Evolutionary conservation across 495 filamentous ascomycete genomes (phyloP).

Genomic region (Oidiodendron maius): DNA sequence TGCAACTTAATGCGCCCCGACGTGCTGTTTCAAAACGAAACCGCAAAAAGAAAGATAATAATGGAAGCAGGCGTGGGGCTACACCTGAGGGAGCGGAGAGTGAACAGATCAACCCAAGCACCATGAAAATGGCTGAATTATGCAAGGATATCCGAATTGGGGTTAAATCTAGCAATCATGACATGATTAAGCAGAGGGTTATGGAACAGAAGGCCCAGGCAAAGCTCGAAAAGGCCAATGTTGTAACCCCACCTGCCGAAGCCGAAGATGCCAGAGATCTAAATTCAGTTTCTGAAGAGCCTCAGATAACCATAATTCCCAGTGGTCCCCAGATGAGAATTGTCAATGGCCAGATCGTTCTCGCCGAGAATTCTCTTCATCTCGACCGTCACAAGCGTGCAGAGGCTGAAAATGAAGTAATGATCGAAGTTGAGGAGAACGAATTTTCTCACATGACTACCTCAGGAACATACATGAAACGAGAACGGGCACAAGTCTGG

Average conservation of each 20-base stretch:
- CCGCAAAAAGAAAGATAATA: constrained; percentile 16
- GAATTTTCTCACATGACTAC: constrained; percentile 76
- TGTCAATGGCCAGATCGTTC: constrained; percentile 77
- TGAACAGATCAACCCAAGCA: constrained; percentile 59
- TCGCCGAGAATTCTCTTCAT: constrained; percentile 70
- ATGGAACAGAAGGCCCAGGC: constrained; percentile 33
- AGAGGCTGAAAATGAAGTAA: constrained; percentile 41
- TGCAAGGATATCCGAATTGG: constrained; percentile 72
- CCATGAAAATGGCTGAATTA: constrained; percentile 77
- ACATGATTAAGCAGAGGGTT: constrained; percentile 44
- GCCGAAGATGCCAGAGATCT: constrained; percentile 6
- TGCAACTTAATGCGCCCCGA: constrained; percentile 10
- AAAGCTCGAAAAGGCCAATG: constrained; percentile 27
- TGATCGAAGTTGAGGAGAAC: constrained; percentile 73
- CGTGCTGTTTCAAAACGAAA: background rate
- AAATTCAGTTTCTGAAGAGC: too few species aligned
- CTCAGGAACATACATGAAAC: constrained; percentile 64
- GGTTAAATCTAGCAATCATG: constrained; percentile 67
- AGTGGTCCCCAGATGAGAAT: constrained; percentile 54
- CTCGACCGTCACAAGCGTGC: constrained; percentile 74
- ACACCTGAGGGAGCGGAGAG: constrained; percentile 77
- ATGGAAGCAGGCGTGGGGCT: constrained; percentile 35
- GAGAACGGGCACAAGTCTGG: constrained; percentile 69
- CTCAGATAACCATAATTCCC: constrained; percentile 1
- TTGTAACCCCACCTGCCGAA: constrained; percentile 4